phyloP scores from a whole-genome alignment of 768 basidiomycete genomes.

The Boletus reticuloceps region DNA sequence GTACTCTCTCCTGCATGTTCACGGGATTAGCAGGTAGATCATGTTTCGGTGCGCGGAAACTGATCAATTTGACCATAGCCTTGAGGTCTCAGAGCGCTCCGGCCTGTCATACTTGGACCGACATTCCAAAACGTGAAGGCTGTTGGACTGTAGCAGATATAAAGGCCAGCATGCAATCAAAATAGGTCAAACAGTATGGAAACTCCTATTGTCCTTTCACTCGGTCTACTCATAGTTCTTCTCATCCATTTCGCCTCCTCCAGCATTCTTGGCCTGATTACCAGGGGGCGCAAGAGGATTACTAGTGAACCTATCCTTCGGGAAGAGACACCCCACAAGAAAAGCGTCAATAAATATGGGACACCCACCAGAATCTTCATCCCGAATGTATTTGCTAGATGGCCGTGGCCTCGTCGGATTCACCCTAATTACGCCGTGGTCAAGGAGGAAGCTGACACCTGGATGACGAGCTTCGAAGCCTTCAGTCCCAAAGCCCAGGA shows the following conservation, averaged over 20 bases:
- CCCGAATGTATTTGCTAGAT: constrained; percentile 7
- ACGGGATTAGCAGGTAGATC: no score
- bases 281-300: not conserved
- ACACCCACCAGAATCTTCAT: constrained; percentile 5
- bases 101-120: no score
- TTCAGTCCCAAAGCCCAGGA: constrained; percentile 13
- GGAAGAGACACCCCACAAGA: not conserved
- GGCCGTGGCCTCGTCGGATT: constrained; percentile 15
- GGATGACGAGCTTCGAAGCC: constrained; percentile 5
- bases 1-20: no score
- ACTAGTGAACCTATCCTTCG: not conserved
- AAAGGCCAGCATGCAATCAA: no score
- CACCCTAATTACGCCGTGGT: constrained; percentile 1
- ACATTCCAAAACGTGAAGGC: no score
- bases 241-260: not conserved
- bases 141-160: no score
- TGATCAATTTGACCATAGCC: no score
- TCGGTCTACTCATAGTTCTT: not conserved
- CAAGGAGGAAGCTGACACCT: constrained; percentile 3
- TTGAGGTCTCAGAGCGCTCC: no score
- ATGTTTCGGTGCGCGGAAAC: no score
- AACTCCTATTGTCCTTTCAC: not conserved
- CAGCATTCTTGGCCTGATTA: not conserved
- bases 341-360: not conserved
- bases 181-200: no score